Base-by-base conservation (phyloP, 257 asterid genomes). In the Solanum ossicruentum region DNA sequence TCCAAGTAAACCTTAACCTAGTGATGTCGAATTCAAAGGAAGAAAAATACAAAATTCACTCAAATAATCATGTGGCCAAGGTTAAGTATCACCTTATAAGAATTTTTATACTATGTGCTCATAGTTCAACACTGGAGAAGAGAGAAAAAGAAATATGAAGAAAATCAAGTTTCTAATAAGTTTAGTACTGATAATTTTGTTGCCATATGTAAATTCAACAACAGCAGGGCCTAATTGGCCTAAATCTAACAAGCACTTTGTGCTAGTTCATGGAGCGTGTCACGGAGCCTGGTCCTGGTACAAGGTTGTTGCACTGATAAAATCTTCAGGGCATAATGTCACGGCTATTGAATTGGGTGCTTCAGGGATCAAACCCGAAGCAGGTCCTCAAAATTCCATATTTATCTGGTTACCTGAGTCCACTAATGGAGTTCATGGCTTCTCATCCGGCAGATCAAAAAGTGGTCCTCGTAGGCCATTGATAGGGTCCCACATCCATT, bases 281-380 rank as follows among this genome's bases (percentile, higher is more conserved):
- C 90, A 82, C 12, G 92, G 91, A 49, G 91, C 90, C 55, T 90
- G 92, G 91, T 84, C 85, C 72, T 88, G 91, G 92, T 86, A 85
- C 84, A 87, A 84, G 89, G 43, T 88, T 4, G 84, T 73, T 58
- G 28, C 84, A 9, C 6, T 85, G 43, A 70, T 90, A 51, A 87
- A 49, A 67, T 58, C 88, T 16, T 55, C 88, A 5, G 91, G 90
- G 10, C 87, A 87, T n/a, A 81, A 81, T 8, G 92, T 86, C 15
- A 88, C 89, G 3, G 91, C 88, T 11, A 61, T 88, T 43, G 92
- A 86, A 60, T 56, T 90, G 72, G 86, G 84, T 32, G 87, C 92
- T 12, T 85, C 91, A 2, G 92, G 88, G 26, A 86, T 88, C 70
- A 86, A n/a, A 90, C 71, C 88, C 83, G 1, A 18, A 83, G 2